Evolutionary conservation across 1,284 basidiomycete genomes (phyloP), one percentile per base, ranked within the genome.

Genomic region (Neotropicomus parvogracilis): DNA sequence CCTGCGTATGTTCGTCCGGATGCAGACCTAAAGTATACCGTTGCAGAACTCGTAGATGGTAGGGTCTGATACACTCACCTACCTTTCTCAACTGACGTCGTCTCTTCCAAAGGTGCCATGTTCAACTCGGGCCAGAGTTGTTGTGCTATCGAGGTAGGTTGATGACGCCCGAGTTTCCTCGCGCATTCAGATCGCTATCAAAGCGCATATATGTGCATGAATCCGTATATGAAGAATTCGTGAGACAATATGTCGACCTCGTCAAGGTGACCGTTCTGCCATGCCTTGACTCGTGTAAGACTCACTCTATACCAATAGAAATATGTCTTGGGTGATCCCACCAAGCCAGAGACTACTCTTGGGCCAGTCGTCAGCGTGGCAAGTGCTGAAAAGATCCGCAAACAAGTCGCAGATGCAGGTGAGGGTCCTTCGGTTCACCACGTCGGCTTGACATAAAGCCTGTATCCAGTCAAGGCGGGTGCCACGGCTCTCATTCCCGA

Each of bases 51-150:
- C 10, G 93, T 95, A 3, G 95, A 98, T 69, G 95, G 93, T 55
- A 12, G 13, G 41, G 6, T 4, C 9, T 41, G 28, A 20, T 3
- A 17, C 20, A 12, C 36, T 32, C 17, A 16, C 13, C 27, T 34
- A 7, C 14, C 36, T 44, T 24, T 33, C 21, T 33, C 43, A 40
- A 34, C 19, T 40, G 19, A 44, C 37, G 19, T 35, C 2, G 40
- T 46, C 17, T 14, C 32, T 32, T 16, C 28, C 33, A 2, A 57
- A 90, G 88, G 89, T 45, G 88, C 91, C 24, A 84, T 95, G 72
- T 98, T 93, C 77, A 97, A 97, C 69, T 93, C 93, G 13, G 95
- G 94, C 1, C 94, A 97, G 66, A 91, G 88, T 55, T 94, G 91
- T 64, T 94, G 91, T 61, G 80, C 86, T 0, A 74, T 95, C 54